These are phyloP conservation scores for Colletotrichum kahawae DNA, from an alignment of 2,329 filamentous ascomycete genomes.

Conservation along the genomic window DNA sequence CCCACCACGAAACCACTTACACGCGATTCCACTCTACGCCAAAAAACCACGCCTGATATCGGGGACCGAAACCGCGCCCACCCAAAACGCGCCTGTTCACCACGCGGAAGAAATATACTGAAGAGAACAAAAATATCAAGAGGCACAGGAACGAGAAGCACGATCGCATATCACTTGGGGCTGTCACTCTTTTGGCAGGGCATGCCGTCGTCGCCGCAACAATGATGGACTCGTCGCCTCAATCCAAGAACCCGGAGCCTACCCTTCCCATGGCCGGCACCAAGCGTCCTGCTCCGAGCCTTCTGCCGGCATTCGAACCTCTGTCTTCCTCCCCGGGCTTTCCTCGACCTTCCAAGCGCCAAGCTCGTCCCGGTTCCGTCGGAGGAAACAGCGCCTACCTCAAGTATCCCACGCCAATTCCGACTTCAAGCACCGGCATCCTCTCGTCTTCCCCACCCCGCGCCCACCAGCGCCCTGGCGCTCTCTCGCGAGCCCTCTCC, in stretches of 20 bases:
- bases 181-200: not conserved
- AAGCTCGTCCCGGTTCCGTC: slow-evolving; percentile 47
- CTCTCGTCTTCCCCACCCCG: slow-evolving; percentile 83
- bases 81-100: slow-evolving; percentile 9
- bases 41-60: slow-evolving; percentile 17
- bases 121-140: not conserved
- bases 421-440: slow-evolving; percentile 92
- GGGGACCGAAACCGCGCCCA: not conserved
- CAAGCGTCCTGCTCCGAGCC: slow-evolving; percentile 68
- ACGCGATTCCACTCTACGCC: slow-evolving; percentile 15
- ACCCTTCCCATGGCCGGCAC: slow-evolving; percentile 47
- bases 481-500: slow-evolving; percentile 51
- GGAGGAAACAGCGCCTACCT: slow-evolving; percentile 52
- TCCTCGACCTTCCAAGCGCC: slow-evolving; percentile 72
- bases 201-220: slow-evolving; percentile 14
- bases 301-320: slow-evolving; percentile 81
- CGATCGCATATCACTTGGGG: not conserved
- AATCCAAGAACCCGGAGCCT: slow-evolving; percentile 36
- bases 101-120: slow-evolving; percentile 7
- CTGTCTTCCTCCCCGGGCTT: slow-evolving; percentile 78
- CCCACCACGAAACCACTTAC: slow-evolving; percentile 13
- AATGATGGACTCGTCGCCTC: slow-evolving; percentile 48
- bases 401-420: slow-evolving; percentile 91
- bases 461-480: slow-evolving; percentile 28
- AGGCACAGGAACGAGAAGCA: not conserved